Evolutionary conservation across 2,329 filamentous ascomycete species (phyloP), one percentile per base, ranked within the genome.

Genomic region (Aureobasidium subglaciale): DNA sequence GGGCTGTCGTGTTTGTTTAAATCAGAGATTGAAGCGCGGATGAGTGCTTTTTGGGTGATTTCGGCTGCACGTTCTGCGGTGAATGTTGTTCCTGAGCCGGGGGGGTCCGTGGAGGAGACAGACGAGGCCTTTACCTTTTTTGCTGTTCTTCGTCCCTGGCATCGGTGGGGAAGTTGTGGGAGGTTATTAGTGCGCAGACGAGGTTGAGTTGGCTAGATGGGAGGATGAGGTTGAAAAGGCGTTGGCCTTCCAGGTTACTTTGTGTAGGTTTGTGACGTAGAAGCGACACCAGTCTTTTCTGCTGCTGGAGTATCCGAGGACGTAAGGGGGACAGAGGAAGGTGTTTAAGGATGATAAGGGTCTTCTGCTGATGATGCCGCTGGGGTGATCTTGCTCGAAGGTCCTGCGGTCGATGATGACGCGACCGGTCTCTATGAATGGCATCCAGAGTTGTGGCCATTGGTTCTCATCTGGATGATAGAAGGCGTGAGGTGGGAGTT

Each of bases 61-160:
- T 57, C 58, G 15, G 58, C 58, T 11, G 57, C 56, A 11, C 48
- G 35, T 48, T 59, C 58, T 0, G 58, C 58, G 0, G 70, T 73
- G 5, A 68, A 46, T 1, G 70, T 74, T 58, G 74, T 74, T 29
- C 70, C 71, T 0, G 68, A 63, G 1, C 71, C 71, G 10, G 55
- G 68, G 16, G 62, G 63, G 1, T n/a, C 71, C 71, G 24, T 65
- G 65, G 1, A 74, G 57, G 0, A 74, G 63, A 7, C 72, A 63
- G 6, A 69, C 59, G 0, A 71, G 56, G 0, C 70, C 71, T 45
- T 71, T 71, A n/a, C 71, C 70, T 55, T 72, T n/a, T 72, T 13
- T 48, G 43, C 18, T 48, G 43, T 15, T 35, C 43, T 48, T 48
- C 43, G 43, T 48, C 43, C 18, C 43, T 30, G 13, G 43, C 43